Conservation (phyloP, 495 filamentous ascomycete species). For the Daldinia concentrica region DNA sequence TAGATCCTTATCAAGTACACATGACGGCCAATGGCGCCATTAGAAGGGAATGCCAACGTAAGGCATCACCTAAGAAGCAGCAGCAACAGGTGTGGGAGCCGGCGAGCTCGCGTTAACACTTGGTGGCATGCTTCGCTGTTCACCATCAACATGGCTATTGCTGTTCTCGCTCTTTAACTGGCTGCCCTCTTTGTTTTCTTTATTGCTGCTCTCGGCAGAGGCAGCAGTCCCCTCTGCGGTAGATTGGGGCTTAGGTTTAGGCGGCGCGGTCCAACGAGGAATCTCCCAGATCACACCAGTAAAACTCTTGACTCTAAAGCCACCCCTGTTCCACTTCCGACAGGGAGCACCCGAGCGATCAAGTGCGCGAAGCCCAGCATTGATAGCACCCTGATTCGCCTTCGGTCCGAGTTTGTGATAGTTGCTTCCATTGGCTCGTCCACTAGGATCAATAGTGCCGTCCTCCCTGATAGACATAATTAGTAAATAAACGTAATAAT, state of each 20-base stretch:
- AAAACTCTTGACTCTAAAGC: constrained; percentile 88
- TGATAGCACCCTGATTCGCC: constrained; percentile 97
- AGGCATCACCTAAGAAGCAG: constrained; percentile 37
- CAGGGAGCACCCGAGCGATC: constrained; percentile 91
- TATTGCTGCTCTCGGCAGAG: constrained; percentile 76
- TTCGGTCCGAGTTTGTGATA: constrained; percentile 92
- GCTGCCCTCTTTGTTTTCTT: constrained; percentile 76
- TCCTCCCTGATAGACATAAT: constrained; percentile 64
- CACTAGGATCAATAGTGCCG: constrained; percentile 60
- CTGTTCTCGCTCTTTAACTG: constrained; percentile 78
- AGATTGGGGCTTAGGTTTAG: constrained; percentile 56
- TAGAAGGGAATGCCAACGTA: constrained; percentile 11
- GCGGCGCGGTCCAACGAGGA: constrained; percentile 81
- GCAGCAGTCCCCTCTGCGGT: constrained; percentile 47
- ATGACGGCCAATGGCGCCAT: constrained; percentile 5
- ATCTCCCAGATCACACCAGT: constrained; percentile 89
- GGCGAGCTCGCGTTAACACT: constrained; percentile 56
- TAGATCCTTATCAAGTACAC: constrained; percentile 30
- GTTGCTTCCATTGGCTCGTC: constrained; percentile 48
- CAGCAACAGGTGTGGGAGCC: constrained; percentile 48
- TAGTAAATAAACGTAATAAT: constrained; percentile 43
- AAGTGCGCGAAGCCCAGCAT: constrained; percentile 91
- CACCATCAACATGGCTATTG: constrained; percentile 63
- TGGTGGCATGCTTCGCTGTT: constrained; percentile 55
- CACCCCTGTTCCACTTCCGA: constrained; percentile 86